These are phyloP conservation scores for Tolypocladium album DNA, from an alignment of 2,329 filamentous ascomycete species.

Conservation along the genomic window DNA sequence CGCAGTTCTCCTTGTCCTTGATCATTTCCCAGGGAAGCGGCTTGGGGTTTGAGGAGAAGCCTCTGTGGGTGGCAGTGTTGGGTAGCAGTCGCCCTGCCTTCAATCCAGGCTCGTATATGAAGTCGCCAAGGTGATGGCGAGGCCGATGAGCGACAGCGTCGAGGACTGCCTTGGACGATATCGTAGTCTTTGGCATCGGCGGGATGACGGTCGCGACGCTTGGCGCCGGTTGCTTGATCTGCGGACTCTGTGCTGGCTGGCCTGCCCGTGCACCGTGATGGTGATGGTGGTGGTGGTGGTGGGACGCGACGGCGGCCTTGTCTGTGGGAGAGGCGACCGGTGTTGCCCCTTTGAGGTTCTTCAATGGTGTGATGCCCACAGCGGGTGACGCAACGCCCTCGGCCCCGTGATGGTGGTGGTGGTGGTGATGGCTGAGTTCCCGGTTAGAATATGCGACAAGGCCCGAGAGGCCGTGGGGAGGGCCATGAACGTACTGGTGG, in stretches of 20 bases:
- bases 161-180: conserved; percentile 61
- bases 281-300: conserved; percentile 44
- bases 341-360: conserved; percentile 35
- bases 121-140: conserved; percentile 73
- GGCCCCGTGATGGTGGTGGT: conserved; percentile 44
- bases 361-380: conserved; percentile 32
- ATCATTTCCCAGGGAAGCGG: conserved; percentile 66
- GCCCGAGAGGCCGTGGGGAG: background rate
- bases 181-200: conserved; percentile 52
- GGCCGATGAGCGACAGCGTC: conserved; percentile 60
- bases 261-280: conserved; percentile 25
- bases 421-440: conserved; percentile 39
- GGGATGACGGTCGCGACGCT: conserved; percentile 24
- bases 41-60: conserved; percentile 47
- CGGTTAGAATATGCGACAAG: conserved; percentile 8
- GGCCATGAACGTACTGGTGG: conserved; percentile 45
- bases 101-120: conserved; percentile 65
- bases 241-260: conserved; percentile 11
- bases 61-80: conserved; percentile 25
- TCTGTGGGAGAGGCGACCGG: conserved; percentile 34
- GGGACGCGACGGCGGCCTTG: conserved; percentile 21
- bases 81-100: conserved; percentile 37
- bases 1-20: conserved; percentile 74
- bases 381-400: conserved; percentile 35
- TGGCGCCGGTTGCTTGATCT: conserved; percentile 12